Base-by-base conservation (phyloP, 495 filamentous ascomycete genomes). In the Xeromyces bisporus region DNA sequence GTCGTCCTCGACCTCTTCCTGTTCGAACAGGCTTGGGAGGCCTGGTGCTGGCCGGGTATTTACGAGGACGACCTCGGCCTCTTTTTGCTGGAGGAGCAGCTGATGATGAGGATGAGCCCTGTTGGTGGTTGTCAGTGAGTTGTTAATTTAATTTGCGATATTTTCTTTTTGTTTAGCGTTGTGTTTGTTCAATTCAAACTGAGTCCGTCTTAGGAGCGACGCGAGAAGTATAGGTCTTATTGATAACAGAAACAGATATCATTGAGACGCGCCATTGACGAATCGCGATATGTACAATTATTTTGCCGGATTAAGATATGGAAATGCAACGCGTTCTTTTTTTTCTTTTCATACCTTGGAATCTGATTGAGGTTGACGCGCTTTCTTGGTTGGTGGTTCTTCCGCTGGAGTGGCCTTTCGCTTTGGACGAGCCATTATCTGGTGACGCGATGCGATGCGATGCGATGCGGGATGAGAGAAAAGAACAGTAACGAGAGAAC, bases 1-100 rank as follows among this genome's bases (percentile, higher is more conserved):
- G 57, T 26, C 57, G 55, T 18, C 57, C 57, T 15, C 57, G 57
- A 10, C 55, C 57, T 31, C 57, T 47, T 7, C 46, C 47, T 24
- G 43, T 37, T 9, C 42, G 33, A 16, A 28, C 26, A 5, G 44
- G 38, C 31, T 51, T 45, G 2, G 50, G 46, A 3, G 23, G 33
- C 7, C 32, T 16, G 4, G 4, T 21, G 0, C 38, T 44, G 17
- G 43, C 44, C 11, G 54, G 50, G 31, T 47, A 44, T 34, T 58
- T 58, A 29, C 56, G 48, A 12, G 56, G 56, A 15, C 56, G 56
- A 25, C 56, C 56, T 28, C 56, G 50, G 27, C 48, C 49, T 33
- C 50, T 43, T 32, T 56, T 60, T 27, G 58, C 56, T 21, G 5
- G 5, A 21, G 20, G 4, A 9, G 20, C 5, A 21, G 20, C 20